Base-by-base conservation (phyloP, 2,329 filamentous ascomycete genomes). In the Malbranchea zuffiana region DNA sequence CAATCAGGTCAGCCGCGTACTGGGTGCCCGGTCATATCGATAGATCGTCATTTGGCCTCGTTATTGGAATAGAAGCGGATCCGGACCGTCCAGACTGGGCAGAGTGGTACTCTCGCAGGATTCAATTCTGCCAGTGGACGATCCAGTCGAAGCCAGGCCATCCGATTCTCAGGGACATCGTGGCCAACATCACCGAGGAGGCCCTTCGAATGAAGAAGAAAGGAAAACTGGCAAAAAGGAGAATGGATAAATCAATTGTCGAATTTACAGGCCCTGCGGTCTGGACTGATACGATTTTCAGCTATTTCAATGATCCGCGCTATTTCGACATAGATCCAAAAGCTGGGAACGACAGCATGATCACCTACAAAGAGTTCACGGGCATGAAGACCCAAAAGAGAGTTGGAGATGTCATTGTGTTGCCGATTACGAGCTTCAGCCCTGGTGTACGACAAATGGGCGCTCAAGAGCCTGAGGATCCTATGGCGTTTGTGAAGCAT, bases 111-210 rank as follows among this genome's bases (percentile, higher is more conserved):
- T 90, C 85, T 45, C 81, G 90, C 42, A 76, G 88, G 45, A 87
- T 98, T 43, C 90, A 96, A 57, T 96, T 98, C 62, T 98, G 90
- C 63, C 90, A 98, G 60, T 98, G 90, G 90, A 98, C 90, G 1
- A 95, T 98, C 45, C 88, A 96, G 61, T 69, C 82, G 40, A 98
- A 98, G 61, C 82, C 88, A 0, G 90, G 90, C 7, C 90, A 98
- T 57, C 90, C 90, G 0, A 77, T 94, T 8, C 71, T 98, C 41
- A 77, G 87, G 44, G 84, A 95, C 43, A 75, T 94, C 43, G 85
- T 98, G 20, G 71, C 81, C 10, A 80, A 78, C 47, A 87, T 98
- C 53, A 94, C 88, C 0, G 72, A 83, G 46, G 76, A 87, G 56
- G 82, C 87, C 0, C 67, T 96, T 33, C 67, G 71, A 41, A 73